Base-by-base conservation (phyloP, 2,329 filamentous ascomycete genomes). In the Colletotrichum agaves region DNA sequence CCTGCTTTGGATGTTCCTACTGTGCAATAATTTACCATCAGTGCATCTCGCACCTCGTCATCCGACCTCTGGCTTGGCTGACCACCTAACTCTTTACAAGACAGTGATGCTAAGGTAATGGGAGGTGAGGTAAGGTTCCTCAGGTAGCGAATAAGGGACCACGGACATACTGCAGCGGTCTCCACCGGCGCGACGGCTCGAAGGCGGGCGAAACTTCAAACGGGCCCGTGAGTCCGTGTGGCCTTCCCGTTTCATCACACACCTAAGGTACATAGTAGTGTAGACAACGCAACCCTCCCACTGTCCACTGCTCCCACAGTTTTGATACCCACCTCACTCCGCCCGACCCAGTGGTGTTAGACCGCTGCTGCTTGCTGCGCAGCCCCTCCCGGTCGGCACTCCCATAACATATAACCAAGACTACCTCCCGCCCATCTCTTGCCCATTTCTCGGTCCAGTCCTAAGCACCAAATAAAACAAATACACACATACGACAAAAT, bases 211-310 rank as follows among this genome's bases (percentile, higher is more conserved):
- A 67, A 67, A 67, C 65, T 64, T 53, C 65, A 65, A 69, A 69
- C 66, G 61, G 63, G 63, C 44, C 66, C 27, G 62, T 56, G 47
- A 69, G 66, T 67, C 56, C 43, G 66, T 69, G 62, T 67, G 66
- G 57, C 50, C 62, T 69, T 69, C n/a, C 63, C 66, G 66, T 67
- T 69, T 62, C 66, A 69, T 69, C 62, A 69, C 62, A 69, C 66
- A 69, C 55, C 67, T 62, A 56, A 33, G 5, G 5, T 37, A 63
- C 59, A 39, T 13, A 50, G 8, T 10, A 33, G 31, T 33, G 31
- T 33, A 59, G 23, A 12, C 35, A 52, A 37, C 35, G 15, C 15
- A 49, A 44, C 47, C 33, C 58, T 21, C 46, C 58, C 35, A 39
- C 37, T 3, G 10, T 12, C 46, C 47, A 61, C 50, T 15, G 33